Evolutionary conservation across 2,329 filamentous ascomycete genomes (phyloP), one percentile per base, ranked within the genome.

Genomic region (Ceratocystis destructans): DNA sequence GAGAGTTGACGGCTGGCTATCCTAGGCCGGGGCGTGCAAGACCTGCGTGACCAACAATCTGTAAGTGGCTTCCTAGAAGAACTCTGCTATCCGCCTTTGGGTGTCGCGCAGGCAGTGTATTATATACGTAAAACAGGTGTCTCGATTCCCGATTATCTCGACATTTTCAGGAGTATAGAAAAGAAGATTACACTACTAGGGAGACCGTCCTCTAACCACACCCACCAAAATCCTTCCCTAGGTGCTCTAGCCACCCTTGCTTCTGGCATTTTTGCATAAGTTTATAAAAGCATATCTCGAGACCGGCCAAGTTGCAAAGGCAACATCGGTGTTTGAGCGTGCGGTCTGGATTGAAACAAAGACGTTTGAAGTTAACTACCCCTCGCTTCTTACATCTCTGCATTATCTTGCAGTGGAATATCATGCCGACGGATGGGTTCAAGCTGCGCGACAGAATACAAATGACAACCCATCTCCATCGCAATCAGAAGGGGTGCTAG

Each of bases 41-140:
- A 53, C 8, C 2, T 25, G 8, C 6, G 48, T 53, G n/a, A 28
- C 3, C n/a, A 10, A n/a, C 22, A 33, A 33, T 8, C 46, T 45
- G 15, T 6, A 59, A 46, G 12, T 46, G 22, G 7, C 31, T 7
- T 31, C 5, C 31, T 31, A 31, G 6, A 44, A 5, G 22, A 65
- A 3, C 62, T 70, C 3, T 48, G 44, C 20, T 46, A 66, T 45
- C 66, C 69, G 12, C 69, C 70, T 1, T 55, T 70, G 48, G 69
- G 68, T 1, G 69, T 70, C 22, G 46, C 20, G 4, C 69, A 69
- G 50, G 70, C 69, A 12, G 64, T 67, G 2, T 64, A 66, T 10
- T 71, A 70, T n/a, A 66, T 71, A 8, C 66, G 61, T 33, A 46
- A 46, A 20, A 67, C 61, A 8, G 12, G 17, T 5, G 28, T 48